These are phyloP conservation scores for Penicillium canariense DNA, from an alignment of 495 filamentous ascomycete species.

Conservation along the genomic window DNA sequence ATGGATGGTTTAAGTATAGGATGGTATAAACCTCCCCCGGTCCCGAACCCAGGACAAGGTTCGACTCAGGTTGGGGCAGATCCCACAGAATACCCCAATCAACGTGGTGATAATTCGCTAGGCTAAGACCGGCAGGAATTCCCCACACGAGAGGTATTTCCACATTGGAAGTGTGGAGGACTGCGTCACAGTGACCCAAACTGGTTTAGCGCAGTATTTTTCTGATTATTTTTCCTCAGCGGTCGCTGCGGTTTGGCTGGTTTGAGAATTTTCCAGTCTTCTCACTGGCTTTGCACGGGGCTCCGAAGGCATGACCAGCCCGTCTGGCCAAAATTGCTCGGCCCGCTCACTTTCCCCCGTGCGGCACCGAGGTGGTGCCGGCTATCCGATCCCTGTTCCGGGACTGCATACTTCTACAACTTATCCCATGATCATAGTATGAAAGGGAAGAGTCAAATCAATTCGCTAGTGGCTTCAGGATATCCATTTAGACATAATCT, in stretches of 20 bases:
- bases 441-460: too few species aligned
- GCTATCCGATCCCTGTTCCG: neutral
- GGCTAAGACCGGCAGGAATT: conserved; percentile 8
- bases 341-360: conserved; percentile 13
- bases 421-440: too few species aligned
- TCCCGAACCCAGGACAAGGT: conserved; percentile 5
- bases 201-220: neutral
- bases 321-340: conserved; percentile 6
- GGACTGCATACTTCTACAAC: too few species aligned
- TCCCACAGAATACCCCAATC: neutral
- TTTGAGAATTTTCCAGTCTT: neutral
- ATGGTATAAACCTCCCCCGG: neutral
- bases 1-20: conserved; percentile 24
- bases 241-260: conserved; percentile 2
- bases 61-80: conserved; percentile 14
- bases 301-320: too few species aligned
- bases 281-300: neutral
- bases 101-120: conserved; percentile 6
- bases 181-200: conserved; percentile 10
- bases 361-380: conserved; percentile 13
- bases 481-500: neutral
- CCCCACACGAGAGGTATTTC: conserved; percentile 32
- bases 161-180: conserved; percentile 14
- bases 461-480: too few species aligned
- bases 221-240: neutral